These are phyloP conservation scores for Gnomoniopsis sp. DNA, from an alignment of 2,329 filamentous ascomycete species.

Conservation along the genomic window DNA sequence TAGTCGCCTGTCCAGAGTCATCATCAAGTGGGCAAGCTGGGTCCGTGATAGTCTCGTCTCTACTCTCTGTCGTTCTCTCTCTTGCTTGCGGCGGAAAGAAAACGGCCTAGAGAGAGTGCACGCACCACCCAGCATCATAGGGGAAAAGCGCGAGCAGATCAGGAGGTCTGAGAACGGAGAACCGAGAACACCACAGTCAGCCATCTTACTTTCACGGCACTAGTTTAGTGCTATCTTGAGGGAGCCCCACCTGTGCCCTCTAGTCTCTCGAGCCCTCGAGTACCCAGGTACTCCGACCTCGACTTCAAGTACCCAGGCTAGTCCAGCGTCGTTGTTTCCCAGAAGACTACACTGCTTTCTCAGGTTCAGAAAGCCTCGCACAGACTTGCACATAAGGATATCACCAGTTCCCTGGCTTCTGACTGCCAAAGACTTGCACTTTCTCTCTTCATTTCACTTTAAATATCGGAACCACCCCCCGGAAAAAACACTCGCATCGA, in stretches of 20 bases:
- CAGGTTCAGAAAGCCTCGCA: no score
- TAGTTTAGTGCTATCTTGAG: constrained; percentile 18
- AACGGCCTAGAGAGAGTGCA: background rate
- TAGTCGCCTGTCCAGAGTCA: background rate
- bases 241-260: constrained; percentile 15
- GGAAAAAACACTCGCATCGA: background rate
- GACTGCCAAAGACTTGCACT: no score
- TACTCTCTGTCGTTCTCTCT: no score
- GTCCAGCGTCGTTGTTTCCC: background rate
- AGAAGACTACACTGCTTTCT: background rate
- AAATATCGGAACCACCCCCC: background rate
- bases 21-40: background rate
- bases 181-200: background rate
- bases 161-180: background rate
- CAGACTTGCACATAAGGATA: no score
- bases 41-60: background rate
- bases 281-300: constrained; percentile 11
- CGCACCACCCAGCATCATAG: background rate
- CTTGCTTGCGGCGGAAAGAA: background rate
- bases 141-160: background rate
- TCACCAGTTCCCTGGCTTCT: no score
- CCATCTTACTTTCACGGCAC: constrained; percentile 18
- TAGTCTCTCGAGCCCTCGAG: constrained; percentile 11
- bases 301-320: background rate
- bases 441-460: no score